Base-by-base conservation (phyloP, 768 basidiomycete genomes). In the Lentinula raphanica region DNA sequence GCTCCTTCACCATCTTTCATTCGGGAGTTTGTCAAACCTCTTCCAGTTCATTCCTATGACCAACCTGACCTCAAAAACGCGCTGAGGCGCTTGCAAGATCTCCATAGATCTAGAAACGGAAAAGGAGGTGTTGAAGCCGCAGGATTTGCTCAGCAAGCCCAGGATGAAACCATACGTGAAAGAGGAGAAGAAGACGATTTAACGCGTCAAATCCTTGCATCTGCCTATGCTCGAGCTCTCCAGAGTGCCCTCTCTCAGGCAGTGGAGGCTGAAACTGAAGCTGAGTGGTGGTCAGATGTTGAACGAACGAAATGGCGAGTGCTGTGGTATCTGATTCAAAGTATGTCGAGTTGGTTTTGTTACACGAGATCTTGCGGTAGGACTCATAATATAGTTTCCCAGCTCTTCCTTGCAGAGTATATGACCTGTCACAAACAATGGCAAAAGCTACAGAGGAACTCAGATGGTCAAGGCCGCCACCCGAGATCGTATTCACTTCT, bases 211-310 rank as follows among this genome's bases (percentile, higher is more conserved):
- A 39, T 36, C 7, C 36, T 82, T 0, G 75, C 84, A 4, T 78
- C 78, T 7, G 59, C 90, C 15, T 93, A 92, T 65, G 74, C 83
- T 5, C 79, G 87, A 55, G 79, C 84, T 1, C 71, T 94, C 64
- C 82, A 91, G 60, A 65, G 74, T 21, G 83, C 85, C 58, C 69
- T 96, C 59, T 66, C 74, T 9, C 84, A 91, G 65, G 90, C 94
- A 1, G 75, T 82, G 8, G 69, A 83, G 32, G 82, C 86, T 12
- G 92, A 94, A 64, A 71, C 77, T 6, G 91, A 94, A 64, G 84
- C 90, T 19, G 83, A 89, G 45, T 97, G 90, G 88, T 98, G 94
- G 94, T 78, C 79, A 15, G 79, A 84, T 28, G 68, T 89, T 40
- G 85, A 87, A 61, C 78, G 83, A 31, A 92, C 88, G 3, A 66